Evolutionary conservation across 352 stramenopile genomes (phyloP), one percentile per base, ranked within the genome.

Genomic region (Globisporangium mamillatum): DNA sequence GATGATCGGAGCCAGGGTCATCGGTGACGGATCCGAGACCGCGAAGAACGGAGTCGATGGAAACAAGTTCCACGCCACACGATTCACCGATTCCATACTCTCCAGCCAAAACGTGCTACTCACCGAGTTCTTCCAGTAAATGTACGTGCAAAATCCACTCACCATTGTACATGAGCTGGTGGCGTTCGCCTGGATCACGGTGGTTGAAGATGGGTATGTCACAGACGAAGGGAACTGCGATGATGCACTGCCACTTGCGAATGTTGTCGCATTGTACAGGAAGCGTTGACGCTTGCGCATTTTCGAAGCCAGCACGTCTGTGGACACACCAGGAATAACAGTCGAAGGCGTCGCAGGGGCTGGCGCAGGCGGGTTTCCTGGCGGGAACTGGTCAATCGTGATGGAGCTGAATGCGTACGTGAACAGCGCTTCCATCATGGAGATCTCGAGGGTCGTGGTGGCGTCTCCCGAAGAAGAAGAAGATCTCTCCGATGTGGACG

Each of bases 341-440:
- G 70, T 72, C 1, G 68, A 62, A 4, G 32, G 58, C 9, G 58
- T 66, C 24, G 50, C 36, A n/a, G 50, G 60, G 52, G 44, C 34
- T 29, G 75, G 74, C 16, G 76, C 67, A 12, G 63, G 62, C 20
- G 80, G 74, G 34, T 88, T 90, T 20, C 76, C 75, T 36, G 29
- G 18, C 0, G 80, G 81, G 9, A 84, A 74, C 24, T 68, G 68
- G n/a, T 86, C 73, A 20, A 86, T 62, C 4, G 63, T 75, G 55
- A 88, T 66, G 48, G 79, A 80, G 24, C 70, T 76, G 67, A 90
- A 89, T 16, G 81, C 71, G 62, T 77, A 86, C 2, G 77, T 71
- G 46, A 76, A 73, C 46, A 86, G 53, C 38, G 54, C 46, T 55
- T 77, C 18, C 52, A 61, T 63, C 68, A 68, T 60, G 69, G 53